These are phyloP conservation scores for Fusarium pseudoanthophilum DNA, from an alignment of 2,329 filamentous ascomycete species.

Conservation along the genomic window DNA sequence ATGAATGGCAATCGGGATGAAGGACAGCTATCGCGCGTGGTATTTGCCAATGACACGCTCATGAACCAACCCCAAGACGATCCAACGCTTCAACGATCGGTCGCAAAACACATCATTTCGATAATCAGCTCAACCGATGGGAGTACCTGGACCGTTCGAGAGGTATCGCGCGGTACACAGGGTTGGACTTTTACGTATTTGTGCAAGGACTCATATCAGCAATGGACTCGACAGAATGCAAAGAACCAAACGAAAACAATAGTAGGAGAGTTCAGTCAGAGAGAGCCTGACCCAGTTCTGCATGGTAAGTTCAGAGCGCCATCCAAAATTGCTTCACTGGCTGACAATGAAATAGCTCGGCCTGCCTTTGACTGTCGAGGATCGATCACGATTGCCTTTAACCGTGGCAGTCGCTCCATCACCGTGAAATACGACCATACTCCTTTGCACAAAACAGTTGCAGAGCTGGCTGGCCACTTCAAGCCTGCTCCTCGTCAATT, in stretches of 20 bases:
- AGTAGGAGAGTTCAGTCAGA: slow-evolving; percentile 62
- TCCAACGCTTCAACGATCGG: slow-evolving; percentile 59
- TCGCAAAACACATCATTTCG: slow-evolving; percentile 61
- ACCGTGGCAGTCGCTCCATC: slow-evolving; percentile 58
- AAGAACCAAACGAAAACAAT: slow-evolving; percentile 54
- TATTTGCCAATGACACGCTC: slow-evolving; percentile 59
- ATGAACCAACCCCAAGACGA: slow-evolving; percentile 61
- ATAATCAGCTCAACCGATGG: slow-evolving; percentile 58
- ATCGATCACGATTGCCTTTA: slow-evolving; percentile 61
- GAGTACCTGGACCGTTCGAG: slow-evolving; percentile 60
- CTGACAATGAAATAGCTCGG: slow-evolving; percentile 52
- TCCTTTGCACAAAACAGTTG: slow-evolving; percentile 66
- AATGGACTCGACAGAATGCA: slow-evolving; percentile 60
- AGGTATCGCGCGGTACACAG: slow-evolving; percentile 56
- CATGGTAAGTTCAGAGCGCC: slow-evolving; percentile 52
- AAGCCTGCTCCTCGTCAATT: slow-evolving; percentile 56
- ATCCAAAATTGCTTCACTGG: neutral
- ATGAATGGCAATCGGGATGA: slow-evolving; percentile 13
- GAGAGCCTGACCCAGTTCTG: slow-evolving; percentile 58
- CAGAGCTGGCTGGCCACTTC: slow-evolving; percentile 59
- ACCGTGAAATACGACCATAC: slow-evolving; percentile 67
- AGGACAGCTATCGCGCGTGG: slow-evolving; percentile 49
- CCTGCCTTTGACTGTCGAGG: slow-evolving; percentile 71
- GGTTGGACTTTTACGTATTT: slow-evolving; percentile 66
- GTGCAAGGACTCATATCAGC: slow-evolving; percentile 63